Evolutionary conservation across 2,329 filamentous ascomycete species (phyloP), one percentile per base, ranked within the genome.

Genomic region (Aspergillus sp.): DNA sequence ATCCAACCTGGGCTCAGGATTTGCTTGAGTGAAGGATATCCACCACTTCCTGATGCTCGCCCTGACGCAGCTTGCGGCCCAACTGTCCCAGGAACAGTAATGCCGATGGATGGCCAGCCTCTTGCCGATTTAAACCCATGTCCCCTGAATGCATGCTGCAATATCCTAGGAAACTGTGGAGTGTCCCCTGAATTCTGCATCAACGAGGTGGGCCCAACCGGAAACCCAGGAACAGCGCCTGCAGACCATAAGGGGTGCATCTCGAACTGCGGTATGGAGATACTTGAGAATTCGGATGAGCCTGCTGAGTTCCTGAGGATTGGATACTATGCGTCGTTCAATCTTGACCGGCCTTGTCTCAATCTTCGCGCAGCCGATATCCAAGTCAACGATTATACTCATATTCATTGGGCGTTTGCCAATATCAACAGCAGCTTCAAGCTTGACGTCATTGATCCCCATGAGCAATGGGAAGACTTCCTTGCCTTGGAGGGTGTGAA

Each of bases 111-210:
- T 33, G 72, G 69, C 13, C 72, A 56, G 7, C 47, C 66, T 1
- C 6, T 80, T 3, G 62, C 70, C 0, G 61, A 68, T 5, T 64
- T 83, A 8, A 83, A 82, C 58, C 77, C 73, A 0, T 83, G 81
- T 58, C 74, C 73, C 6, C 64, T 77, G 4, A 78, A 78, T 45
- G 74, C 73, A 2, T 79, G 77, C 62, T 79, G 77, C 61, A 70
- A 77, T 56, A 67, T 71, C 40, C 79, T 76, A 69, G 80, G 80
- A 0, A 71, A 78, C 48, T 83, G 80, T 22, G 80, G 80, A 5
- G 72, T 72, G 1, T 78, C 76, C 0, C 60, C 62, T 1, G 78
- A 78, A 13, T 81, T 80, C 61, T 83, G 80, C 64, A 69, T 63
- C 15, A 55, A 67, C 27, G 60, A 63, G 2, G 44, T 54, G 15